Percentiles rank a stretch among this genome's conserved stretches.
Evolutionary conservation across 73 alveolate genomes (phyloP).

Genomic region (Paramecium caudatum): DNA sequence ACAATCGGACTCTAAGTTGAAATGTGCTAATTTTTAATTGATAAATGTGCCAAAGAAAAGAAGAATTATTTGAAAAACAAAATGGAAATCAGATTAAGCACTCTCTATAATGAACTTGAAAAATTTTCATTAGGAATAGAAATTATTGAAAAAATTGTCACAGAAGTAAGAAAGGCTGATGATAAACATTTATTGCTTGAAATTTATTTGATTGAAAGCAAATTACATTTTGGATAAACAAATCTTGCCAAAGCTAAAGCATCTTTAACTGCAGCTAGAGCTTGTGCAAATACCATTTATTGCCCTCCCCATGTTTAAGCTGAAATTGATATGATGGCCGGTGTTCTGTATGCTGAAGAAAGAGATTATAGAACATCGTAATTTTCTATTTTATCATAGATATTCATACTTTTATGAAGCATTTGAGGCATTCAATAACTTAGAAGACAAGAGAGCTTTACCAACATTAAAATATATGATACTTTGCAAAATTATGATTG

Average conservation of each 20-base stretch:
- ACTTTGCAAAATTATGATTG: slow-evolving; percentile 90
- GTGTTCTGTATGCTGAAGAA: slow-evolving; percentile 94
- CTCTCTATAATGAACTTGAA: slow-evolving; percentile 75
- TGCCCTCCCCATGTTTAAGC: slow-evolving; percentile 95
- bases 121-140: slow-evolving; percentile 78
- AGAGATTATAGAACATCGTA: slow-evolving; percentile 95
- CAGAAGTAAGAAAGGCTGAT: slow-evolving; percentile 85
- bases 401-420: slow-evolving; percentile 96
- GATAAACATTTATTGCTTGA: slow-evolving; percentile 86
- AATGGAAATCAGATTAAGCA: slow-evolving; percentile 85
- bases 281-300: slow-evolving; percentile 91
- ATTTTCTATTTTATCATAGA: too few species aligned
- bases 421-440: slow-evolving; percentile 92
- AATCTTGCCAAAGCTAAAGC: slow-evolving; percentile 92
- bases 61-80: slow-evolving; percentile 84
- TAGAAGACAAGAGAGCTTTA: slow-evolving; percentile 84
- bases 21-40: slow-evolving; percentile 81
- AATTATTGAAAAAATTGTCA: slow-evolving; percentile 74
- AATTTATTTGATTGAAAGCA: slow-evolving; percentile 83
- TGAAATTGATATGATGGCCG: slow-evolving; percentile 95
- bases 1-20: slow-evolving; percentile 77
- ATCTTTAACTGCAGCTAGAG: slow-evolving; percentile 94
- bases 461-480: slow-evolving; percentile 93
- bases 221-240: slow-evolving; percentile 84
- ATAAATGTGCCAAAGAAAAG: slow-evolving; percentile 83